phyloP scores from a whole-genome alignment of 2,329 filamentous ascomycete genomes.

The Ceratocystis cubensis region DNA sequence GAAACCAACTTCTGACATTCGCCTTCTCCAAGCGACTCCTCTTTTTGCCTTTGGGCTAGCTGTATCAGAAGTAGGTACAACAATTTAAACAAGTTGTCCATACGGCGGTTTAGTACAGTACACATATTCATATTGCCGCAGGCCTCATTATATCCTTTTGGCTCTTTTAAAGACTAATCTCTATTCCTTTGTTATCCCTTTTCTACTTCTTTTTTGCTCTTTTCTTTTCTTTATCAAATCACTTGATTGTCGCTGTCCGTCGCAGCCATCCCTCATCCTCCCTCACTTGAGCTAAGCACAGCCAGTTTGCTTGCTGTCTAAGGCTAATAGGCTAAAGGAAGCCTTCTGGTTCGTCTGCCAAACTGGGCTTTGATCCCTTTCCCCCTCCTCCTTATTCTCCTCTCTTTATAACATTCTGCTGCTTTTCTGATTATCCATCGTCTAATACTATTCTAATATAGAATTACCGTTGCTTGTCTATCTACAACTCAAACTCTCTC shows the following conservation, averaged over 20 bases:
- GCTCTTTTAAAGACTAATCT: neutral
- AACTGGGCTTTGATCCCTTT: conserved; percentile 2
- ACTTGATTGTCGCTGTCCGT: neutral
- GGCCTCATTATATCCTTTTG: neutral
- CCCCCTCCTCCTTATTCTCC: conserved; percentile 6
- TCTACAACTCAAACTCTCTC: neutral
- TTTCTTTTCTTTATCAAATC: conserved; percentile 2
- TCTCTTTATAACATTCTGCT: neutral
- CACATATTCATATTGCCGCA: neutral
- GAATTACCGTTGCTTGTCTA: neutral
- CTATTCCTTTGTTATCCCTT: neutral
- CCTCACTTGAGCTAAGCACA: neutral
- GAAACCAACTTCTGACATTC: conserved; percentile 17
- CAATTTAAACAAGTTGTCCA: neutral
- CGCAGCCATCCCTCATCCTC: neutral
- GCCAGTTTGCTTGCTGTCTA: neutral
- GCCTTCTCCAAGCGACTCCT: conserved; percentile 14
- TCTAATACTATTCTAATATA: neutral
- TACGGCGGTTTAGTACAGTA: neutral
- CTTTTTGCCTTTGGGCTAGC: conserved; percentile 4
- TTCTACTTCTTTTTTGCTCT: conserved; percentile 1
- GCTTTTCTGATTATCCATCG: neutral
- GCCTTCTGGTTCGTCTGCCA: conserved; percentile 9
- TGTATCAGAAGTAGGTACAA: conserved; percentile 6
- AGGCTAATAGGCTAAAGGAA: conserved; percentile 2